These are phyloP conservation scores for Porpolomopsis calyptriformis DNA, from an alignment of 768 basidiomycete genomes.

Conservation along the genomic window DNA sequence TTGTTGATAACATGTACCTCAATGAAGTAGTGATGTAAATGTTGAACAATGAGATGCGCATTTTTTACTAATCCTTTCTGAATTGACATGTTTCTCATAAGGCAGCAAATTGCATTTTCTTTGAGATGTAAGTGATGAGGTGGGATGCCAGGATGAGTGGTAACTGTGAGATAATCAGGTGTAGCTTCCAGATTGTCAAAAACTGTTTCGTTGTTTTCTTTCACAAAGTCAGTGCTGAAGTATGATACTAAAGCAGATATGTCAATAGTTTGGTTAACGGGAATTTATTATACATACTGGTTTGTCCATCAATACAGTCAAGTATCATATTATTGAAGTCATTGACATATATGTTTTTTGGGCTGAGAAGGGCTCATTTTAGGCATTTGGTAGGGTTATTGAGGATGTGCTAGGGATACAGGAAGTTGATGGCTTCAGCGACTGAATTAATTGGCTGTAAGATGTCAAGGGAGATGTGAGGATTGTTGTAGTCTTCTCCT, in stretches of 20 bases:
- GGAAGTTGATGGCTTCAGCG: conserved; percentile 12
- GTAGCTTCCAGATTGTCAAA: background rate
- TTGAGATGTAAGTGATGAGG: conserved; percentile 21
- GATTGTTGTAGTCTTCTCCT: conserved; percentile 22
- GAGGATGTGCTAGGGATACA: conserved; percentile 19
- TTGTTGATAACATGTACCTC: background rate
- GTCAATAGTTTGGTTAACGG: background rate
- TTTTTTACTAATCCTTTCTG: conserved; percentile 32
- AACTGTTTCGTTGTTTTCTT: conserved; percentile 13
- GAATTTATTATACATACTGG: background rate
- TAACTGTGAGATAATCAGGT: conserved; percentile 11
- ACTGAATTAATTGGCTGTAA: background rate
- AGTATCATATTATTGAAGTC: conserved; percentile 25
- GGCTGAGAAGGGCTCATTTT: conserved; percentile 26
- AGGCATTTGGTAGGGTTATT: conserved; percentile 17
- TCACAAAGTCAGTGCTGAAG: conserved; percentile 11
- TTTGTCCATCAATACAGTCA: conserved; percentile 15
- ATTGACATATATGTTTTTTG: conserved; percentile 27
- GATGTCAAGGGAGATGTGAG: conserved; percentile 13
- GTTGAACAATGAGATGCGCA: conserved; percentile 22
- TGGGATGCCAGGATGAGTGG: conserved; percentile 12
- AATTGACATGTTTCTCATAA: conserved; percentile 28
- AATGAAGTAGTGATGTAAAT: conserved; percentile 9
- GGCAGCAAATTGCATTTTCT: conserved; percentile 21
- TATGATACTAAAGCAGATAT: background rate